Base-by-base conservation (phyloP, 1,139 yeast species). In the Magnusiomyces magnusii region DNA sequence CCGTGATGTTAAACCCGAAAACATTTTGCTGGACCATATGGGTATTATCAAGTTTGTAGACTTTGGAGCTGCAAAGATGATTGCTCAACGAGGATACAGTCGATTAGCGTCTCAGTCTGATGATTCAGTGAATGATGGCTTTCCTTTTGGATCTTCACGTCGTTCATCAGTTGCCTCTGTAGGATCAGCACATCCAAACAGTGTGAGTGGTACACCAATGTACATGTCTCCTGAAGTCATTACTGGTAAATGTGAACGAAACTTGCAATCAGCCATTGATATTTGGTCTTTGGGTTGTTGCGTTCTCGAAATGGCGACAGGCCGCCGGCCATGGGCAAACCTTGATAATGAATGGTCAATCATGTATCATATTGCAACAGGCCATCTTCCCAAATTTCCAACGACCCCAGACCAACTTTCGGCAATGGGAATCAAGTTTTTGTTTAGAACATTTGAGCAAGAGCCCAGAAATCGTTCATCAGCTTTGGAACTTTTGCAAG, bases 151-250 rank as follows among this genome's bases (percentile, higher is more conserved):
- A 60, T 59, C 70, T 58, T 63, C 68, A 54, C 67, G 73, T 62
- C 19, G 19, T 19, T 25, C 34, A 7, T 7, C 41, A 10, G 3
- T n/a, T 3, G 15, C 25, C n/a, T 34, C 53, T n/a, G 25, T 24
- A n/a, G 19, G 31, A 3, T 10, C 54, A 15, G 23, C 80, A 60
- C 67, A 76, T 62, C 68, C 77, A 57, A 73, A 77, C 62, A 74
- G 76, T 50, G 84, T 92, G 85, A 89, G 95, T 0, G 99, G 99
- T 56, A 93, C 99, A 0, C 99, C 99, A 21, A 93, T 93, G 98
- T 93, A 93, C 73, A 93, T 93, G 99, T 89, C 98, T 0, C 99
- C 99, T 0, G 99, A 93, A 70, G 91, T 90, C 0, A 91, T 93
- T 60, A 88, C 95, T 1, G 97, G 97, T 1, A 77, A 84, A 2